phyloP scores from a whole-genome alignment of 2,329 filamentous ascomycete genomes.

The Cladophialophora carrionii region DNA sequence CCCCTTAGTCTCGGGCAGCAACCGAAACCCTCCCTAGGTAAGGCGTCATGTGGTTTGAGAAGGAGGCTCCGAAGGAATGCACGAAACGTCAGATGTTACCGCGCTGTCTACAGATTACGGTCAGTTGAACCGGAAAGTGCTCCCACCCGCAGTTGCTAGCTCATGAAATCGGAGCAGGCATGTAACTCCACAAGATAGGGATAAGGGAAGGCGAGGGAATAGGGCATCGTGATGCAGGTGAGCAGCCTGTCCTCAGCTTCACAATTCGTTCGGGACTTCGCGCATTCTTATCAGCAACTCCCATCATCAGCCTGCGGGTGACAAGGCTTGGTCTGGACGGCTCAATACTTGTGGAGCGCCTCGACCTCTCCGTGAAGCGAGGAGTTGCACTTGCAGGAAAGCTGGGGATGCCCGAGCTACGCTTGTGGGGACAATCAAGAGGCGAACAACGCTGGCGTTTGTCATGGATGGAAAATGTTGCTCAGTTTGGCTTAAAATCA shows the following conservation, averaged over 20 bases:
- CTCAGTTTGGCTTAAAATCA: constrained; percentile 48
- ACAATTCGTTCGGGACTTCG: constrained; percentile 18
- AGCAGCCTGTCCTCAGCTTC: constrained; percentile 13
- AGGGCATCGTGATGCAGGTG: constrained; percentile 2
- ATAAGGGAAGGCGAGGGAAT: constrained; percentile 16
- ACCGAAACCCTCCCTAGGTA: constrained; percentile 17
- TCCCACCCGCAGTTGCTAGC: constrained; percentile 9
- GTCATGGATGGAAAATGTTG: constrained; percentile 49
- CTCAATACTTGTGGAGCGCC: constrained; percentile 13
- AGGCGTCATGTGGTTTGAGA: constrained; percentile 9
- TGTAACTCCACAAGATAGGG: constrained; percentile 22
- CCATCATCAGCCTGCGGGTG: constrained; percentile 35
- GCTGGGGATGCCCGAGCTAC: constrained; percentile 25
- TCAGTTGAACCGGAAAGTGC: neutral
- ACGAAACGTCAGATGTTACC: constrained; percentile 4
- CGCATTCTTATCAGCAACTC: constrained; percentile 27
- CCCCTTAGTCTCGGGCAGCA: constrained; percentile 9
- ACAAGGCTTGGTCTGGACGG: constrained; percentile 15
- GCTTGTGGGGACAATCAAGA: constrained; percentile 26
- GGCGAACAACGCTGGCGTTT: constrained; percentile 5
- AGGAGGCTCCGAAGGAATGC: constrained; percentile 2
- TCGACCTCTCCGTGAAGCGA: constrained; percentile 14
- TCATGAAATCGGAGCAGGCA: constrained; percentile 11
- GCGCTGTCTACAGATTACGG: constrained; percentile 4
- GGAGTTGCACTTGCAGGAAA: constrained; percentile 27